Conservation (phyloP, 495 filamentous ascomycete genomes). For the Annulohypoxylon moriforme region DNA sequence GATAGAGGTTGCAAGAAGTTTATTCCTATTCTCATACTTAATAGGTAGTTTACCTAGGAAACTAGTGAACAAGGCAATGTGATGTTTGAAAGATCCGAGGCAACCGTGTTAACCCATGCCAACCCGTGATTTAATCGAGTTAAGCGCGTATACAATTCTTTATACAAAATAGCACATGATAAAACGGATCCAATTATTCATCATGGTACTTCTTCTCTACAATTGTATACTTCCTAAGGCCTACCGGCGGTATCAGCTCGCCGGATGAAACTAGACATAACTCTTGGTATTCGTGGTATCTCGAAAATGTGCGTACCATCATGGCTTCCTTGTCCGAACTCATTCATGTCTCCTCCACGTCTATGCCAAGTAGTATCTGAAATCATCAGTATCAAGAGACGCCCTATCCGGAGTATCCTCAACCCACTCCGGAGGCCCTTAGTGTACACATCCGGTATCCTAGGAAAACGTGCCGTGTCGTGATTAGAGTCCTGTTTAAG, state of each 20-base stretch:
- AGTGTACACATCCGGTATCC: constrained; percentile 19
- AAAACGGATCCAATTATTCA: background rate
- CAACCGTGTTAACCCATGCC: too few species aligned
- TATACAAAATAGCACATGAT: too few species aligned
- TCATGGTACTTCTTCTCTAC: background rate
- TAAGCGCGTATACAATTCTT: too few species aligned
- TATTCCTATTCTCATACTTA: too few species aligned
- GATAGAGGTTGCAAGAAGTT: too few species aligned
- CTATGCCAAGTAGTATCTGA: constrained; percentile 29
- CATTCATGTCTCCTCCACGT: constrained; percentile 14
- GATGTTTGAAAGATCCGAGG: too few species aligned
- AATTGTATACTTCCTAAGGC: background rate
- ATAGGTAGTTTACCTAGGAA: too few species aligned
- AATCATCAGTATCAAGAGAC: background rate
- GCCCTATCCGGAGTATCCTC: constrained; percentile 2
- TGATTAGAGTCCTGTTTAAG: background rate
- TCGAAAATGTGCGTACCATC: background rate
- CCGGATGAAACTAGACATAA: background rate
- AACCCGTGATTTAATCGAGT: too few species aligned
- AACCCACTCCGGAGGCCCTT: background rate
- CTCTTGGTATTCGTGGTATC: background rate
- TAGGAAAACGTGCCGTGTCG: constrained; percentile 12
- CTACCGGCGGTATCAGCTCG: background rate
- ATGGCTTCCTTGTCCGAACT: constrained; percentile 22
- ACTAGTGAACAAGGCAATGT: too few species aligned